A percentile compares a stretch with the other conserved stretches of the same genome.
Conservation (phyloP, 805 yeast species). For the Schwanniomyces yamadae region DNA sequence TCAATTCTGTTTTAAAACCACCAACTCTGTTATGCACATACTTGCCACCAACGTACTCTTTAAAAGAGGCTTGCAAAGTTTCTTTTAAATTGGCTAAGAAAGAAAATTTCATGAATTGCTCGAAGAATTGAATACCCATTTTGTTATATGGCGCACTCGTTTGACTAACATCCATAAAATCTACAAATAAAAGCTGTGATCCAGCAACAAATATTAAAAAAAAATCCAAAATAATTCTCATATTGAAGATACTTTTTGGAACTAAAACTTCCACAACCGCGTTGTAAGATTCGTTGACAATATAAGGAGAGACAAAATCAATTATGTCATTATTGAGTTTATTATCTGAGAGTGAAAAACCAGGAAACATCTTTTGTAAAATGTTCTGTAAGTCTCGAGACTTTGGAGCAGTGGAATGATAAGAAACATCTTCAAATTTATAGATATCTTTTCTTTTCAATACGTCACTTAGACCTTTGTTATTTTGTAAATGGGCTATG, state of each 20-base stretch:
- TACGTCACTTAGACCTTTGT: conserved; percentile 24
- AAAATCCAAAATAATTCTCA: conserved; percentile 75
- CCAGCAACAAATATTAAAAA: conserved; percentile 68
- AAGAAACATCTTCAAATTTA: conserved; percentile 31
- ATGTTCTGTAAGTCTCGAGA: conserved; percentile 31
- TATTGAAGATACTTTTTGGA: conserved; percentile 71
- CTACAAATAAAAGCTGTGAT: conserved; percentile 33
- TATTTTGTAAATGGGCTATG: conserved; percentile 8
- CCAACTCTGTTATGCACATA: conserved; percentile 4
- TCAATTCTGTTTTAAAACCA: conserved; percentile 28
- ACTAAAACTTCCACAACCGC: conserved; percentile 64
- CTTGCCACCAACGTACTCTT: conserved; percentile 30
- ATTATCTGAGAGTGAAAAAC: conserved; percentile 41
- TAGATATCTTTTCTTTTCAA: conserved; percentile 24
- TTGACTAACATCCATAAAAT: conserved; percentile 13
- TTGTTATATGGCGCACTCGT: conserved; percentile 8
- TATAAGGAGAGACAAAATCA: conserved; percentile 40
- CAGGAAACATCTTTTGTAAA: conserved; percentile 70
- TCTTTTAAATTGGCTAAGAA: conserved; percentile 65
- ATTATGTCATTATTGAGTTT: conserved; percentile 11
- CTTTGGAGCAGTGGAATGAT: conserved; percentile 18
- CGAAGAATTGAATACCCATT: conserved; percentile 48
- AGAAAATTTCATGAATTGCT: conserved; percentile 59
- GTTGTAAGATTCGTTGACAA: conserved; percentile 56
- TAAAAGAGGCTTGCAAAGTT: conserved; percentile 53